A percentile compares a stretch with the other conserved stretches of the same genome.
phyloP scores from a whole-genome alignment of 2,329 filamentous ascomycete genomes.

The Diaporthe australafricana region DNA sequence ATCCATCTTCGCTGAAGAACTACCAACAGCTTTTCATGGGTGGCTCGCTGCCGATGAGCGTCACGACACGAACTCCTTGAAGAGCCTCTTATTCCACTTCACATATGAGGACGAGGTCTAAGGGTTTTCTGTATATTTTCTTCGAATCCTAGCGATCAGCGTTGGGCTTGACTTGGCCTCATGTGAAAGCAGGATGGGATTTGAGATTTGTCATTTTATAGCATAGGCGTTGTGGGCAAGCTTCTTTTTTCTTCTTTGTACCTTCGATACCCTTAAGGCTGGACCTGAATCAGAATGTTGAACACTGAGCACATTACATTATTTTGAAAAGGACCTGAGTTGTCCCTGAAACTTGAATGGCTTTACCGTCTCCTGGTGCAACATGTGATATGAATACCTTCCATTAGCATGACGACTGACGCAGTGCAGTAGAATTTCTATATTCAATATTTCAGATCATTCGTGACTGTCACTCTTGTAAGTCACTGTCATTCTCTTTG shows the following conservation, averaged over 20 bases:
- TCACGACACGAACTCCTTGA: conserved; percentile 3
- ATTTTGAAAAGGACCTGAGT: too few species aligned
- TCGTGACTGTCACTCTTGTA: not conserved
- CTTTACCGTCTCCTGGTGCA: not conserved
- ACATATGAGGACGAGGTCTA: not conserved
- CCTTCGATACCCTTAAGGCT: conserved; percentile 16
- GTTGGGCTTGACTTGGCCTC: not conserved
- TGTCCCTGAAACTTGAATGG: not conserved
- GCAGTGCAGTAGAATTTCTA: not conserved
- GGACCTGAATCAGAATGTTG: not conserved
- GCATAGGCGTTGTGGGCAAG: not conserved
- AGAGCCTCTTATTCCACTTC: not conserved
- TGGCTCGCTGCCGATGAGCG: conserved; percentile 21
- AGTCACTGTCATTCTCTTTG: not conserved
- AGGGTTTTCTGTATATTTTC: not conserved
- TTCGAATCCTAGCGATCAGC: not conserved
- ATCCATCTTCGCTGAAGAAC: conserved; percentile 7
- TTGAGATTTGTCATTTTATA: not conserved
- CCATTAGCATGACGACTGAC: not conserved
- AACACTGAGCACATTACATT: not conserved
- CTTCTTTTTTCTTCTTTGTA: not conserved
- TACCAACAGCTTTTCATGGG: conserved; percentile 2
- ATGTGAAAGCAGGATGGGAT: not conserved
- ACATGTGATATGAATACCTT: not conserved
- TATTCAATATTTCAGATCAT: not conserved